Conservation (phyloP, 2,329 filamentous ascomycete genomes). For the Exophiala oligosperma region DNA sequence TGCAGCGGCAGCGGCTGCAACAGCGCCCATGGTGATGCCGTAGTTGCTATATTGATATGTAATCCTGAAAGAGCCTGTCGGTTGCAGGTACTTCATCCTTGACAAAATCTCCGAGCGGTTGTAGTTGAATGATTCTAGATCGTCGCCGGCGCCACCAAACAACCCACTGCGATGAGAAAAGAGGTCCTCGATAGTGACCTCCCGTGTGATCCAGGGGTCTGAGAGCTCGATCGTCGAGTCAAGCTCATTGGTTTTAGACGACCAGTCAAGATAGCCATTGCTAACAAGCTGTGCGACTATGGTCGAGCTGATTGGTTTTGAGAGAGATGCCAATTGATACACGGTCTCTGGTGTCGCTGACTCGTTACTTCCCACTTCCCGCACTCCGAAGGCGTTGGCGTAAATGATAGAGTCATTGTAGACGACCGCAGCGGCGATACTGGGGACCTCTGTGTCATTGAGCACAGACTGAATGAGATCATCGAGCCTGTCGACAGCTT, state of each 20-base stretch:
- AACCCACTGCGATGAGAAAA: slow-evolving; percentile 8
- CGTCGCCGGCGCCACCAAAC: slow-evolving; percentile 1
- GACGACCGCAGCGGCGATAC: slow-evolving; percentile 4
- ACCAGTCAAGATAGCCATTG: not conserved
- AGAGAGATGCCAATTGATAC: slow-evolving; percentile 6
- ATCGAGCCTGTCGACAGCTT: not conserved
- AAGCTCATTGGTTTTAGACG: slow-evolving; percentile 1
- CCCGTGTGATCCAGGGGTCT: slow-evolving; percentile 7
- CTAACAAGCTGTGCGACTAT: slow-evolving; percentile 4
- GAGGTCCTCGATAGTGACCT: slow-evolving; percentile 6
- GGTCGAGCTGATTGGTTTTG: slow-evolving; percentile 4
- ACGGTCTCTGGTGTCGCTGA: slow-evolving; percentile 2
- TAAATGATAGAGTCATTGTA: slow-evolving; percentile 7
- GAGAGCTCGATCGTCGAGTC: slow-evolving; percentile 1
- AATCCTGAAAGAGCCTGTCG: not conserved
- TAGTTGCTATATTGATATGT: slow-evolving; percentile 10
- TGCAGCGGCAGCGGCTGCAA: not conserved
- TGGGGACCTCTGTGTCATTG: slow-evolving; percentile 1
- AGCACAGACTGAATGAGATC: not conserved
- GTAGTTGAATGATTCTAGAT: slow-evolving; percentile 1
- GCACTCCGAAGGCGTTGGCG: slow-evolving; percentile 1
- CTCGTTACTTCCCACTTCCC: slow-evolving; percentile 1
- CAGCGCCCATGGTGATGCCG: slow-evolving; percentile 2
- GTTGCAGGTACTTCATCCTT: slow-evolving; percentile 3
- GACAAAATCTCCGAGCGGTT: slow-evolving; percentile 1